A percentile compares a stretch with the other conserved stretches of the same genome.
Conservation (phyloP, 1,284 basidiomycete species). For the Malassezia dermatis region DNA sequence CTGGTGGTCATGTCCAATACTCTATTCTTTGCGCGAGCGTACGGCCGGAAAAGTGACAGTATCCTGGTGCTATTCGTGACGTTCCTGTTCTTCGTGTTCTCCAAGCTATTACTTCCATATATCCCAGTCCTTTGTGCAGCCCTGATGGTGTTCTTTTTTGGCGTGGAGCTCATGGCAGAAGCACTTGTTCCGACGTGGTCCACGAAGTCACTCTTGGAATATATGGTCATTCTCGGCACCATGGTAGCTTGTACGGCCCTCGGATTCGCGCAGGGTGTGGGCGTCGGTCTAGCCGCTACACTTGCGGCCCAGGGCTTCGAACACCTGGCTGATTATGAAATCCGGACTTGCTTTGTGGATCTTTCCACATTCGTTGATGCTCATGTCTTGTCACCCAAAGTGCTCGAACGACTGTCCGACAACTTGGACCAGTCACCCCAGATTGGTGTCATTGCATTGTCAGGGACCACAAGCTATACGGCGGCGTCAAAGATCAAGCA, state of each 20-base stretch:
- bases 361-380: neutral
- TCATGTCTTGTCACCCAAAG: neutral
- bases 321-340: slow-evolving; percentile 11
- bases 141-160: slow-evolving; percentile 8
- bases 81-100: slow-evolving; percentile 7
- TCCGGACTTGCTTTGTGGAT: slow-evolving; percentile 3
- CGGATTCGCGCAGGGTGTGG: slow-evolving; percentile 9
- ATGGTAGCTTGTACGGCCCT: slow-evolving; percentile 7
- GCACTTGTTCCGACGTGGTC: slow-evolving; percentile 8
- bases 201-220: slow-evolving; percentile 1
- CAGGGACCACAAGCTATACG: slow-evolving; percentile 2
- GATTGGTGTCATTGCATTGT: slow-evolving; percentile 8
- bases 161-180: slow-evolving; percentile 12
- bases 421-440: neutral
- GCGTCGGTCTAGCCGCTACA: slow-evolving; percentile 3
- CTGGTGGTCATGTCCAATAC: slow-evolving; percentile 10
- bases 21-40: slow-evolving; percentile 6
- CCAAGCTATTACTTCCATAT: slow-evolving; percentile 2
- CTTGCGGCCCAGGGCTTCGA: slow-evolving; percentile 9
- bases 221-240: slow-evolving; percentile 9
- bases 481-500: neutral
- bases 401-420: neutral
- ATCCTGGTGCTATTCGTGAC: neutral
- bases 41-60: neutral
- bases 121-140: slow-evolving; percentile 7